Evolutionary conservation across 768 basidiomycete species (phyloP), one percentile per base, ranked within the genome.

Genomic region (Boletus sp.): DNA sequence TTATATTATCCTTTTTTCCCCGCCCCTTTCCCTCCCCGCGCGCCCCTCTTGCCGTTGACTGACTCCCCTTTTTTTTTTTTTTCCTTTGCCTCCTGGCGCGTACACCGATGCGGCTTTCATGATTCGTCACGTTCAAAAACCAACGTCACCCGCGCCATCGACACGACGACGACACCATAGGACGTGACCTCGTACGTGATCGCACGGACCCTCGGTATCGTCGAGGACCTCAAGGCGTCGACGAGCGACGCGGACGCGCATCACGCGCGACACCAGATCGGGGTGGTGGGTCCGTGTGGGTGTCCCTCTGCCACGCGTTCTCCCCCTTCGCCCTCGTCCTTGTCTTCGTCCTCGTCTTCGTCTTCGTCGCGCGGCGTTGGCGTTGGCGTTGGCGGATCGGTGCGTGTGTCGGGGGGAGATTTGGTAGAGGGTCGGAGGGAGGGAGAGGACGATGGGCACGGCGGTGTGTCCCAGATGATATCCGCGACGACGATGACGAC

Each of bases 141-240:
- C 35, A 44, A 55, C 33, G 44, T 33, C 41, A 37, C 56, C 8
- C 7, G 11, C 21, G 43, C 19, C 50, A 9, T 25, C 56, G 59
- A 47, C 54, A 32, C 13, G 13, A 41, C 11, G 54, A 32, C 13
- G 13, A 41, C 11, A 49, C 47, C 27, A 19, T 35, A 92, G 90
- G 90, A 93, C 67, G 82, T 92, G 51, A 76, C 83, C 3, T 88
- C 90, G 19, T 93, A 92, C 62, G 82, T 84, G 53, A 88, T 93
- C 65, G 90, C 87, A 13, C 84, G 90, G 54, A 91, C 88, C 7
- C 78, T 93, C 47, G 90, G 89, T 33, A 79, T 89, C 50, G 79
- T 88, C 58, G 88, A 90, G 69, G 80, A 81, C 55, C 83, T 84
- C 48, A 85, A 84, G 66, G 86, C 88, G 0, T 85, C 87, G 13